These are phyloP conservation scores for Phytophthora hibernalis DNA, from an alignment of 352 stramenopile genomes.

Conservation along the genomic window DNA sequence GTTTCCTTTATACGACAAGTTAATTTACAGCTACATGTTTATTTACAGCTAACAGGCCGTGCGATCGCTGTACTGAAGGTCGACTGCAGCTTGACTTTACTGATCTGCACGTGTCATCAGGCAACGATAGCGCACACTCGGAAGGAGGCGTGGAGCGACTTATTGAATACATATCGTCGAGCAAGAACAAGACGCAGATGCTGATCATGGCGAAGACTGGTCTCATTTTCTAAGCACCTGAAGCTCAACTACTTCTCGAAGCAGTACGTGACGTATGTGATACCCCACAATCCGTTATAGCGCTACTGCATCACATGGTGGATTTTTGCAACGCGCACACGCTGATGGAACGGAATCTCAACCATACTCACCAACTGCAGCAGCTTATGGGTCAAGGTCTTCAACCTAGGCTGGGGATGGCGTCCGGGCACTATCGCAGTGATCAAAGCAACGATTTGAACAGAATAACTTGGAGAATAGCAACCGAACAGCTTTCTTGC, in stretches of 20 bases:
- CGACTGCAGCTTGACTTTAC: slow-evolving; percentile 74
- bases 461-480: slow-evolving; percentile 76
- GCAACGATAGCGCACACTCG: slow-evolving; percentile 74
- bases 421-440: slow-evolving; percentile 70
- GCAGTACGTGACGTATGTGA: slow-evolving; percentile 70
- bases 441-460: slow-evolving; percentile 75
- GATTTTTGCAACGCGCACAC: slow-evolving; percentile 64
- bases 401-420: slow-evolving; percentile 66
- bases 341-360: slow-evolving; percentile 76
- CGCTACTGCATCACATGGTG: slow-evolving; percentile 79
- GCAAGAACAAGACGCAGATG: slow-evolving; percentile 86
- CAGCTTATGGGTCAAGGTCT: slow-evolving; percentile 69
- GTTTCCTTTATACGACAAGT: no score
- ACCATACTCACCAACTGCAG: slow-evolving; percentile 54
- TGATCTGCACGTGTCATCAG: slow-evolving; percentile 76
- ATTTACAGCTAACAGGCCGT: no score
- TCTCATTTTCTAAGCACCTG: slow-evolving; percentile 67
- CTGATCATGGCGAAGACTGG: slow-evolving; percentile 81
- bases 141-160: slow-evolving; percentile 69
- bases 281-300: slow-evolving; percentile 63
- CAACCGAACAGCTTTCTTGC: slow-evolving; percentile 77
- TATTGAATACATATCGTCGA: slow-evolving; percentile 78
- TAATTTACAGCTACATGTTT: no score
- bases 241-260: slow-evolving; percentile 76
- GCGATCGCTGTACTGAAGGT: no score